Conservation (phyloP, 2,329 filamentous ascomycete genomes). For the Bipolaris bicolor region DNA sequence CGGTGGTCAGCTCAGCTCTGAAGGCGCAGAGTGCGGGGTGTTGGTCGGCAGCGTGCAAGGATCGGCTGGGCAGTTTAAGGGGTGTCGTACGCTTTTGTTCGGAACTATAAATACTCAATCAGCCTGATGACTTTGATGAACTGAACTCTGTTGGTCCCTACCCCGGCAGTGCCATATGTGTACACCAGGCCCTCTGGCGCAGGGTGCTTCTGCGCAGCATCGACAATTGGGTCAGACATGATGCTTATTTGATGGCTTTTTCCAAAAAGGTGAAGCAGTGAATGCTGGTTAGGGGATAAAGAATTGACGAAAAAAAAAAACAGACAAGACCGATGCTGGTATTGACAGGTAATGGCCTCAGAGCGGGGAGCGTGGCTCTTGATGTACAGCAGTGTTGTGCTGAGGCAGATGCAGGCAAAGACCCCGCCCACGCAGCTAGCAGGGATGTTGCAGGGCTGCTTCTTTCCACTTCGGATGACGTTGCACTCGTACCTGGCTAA, state of each 20-base stretch:
- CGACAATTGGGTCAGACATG: conserved; percentile 44
- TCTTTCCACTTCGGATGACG: conserved; percentile 28
- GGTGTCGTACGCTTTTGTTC: conserved; percentile 69
- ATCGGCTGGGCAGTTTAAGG: conserved; percentile 4
- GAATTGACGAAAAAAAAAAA: background rate
- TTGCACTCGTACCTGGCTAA: conserved; percentile 28
- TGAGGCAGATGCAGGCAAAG: conserved; percentile 13
- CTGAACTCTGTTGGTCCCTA: conserved; percentile 47
- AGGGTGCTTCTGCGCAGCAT: conserved; percentile 45
- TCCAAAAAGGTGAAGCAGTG: background rate
- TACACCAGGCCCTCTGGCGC: conserved; percentile 47
- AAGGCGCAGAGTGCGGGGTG: background rate
- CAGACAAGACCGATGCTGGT: conserved; percentile 2
- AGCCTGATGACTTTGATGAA: conserved; percentile 7
- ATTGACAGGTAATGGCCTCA: conserved; percentile 16
- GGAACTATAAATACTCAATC: conserved; percentile 58
- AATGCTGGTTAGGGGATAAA: background rate
- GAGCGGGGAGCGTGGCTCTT: conserved; percentile 6
- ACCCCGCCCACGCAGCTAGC: conserved; percentile 21
- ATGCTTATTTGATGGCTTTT: background rate
- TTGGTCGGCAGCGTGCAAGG: background rate
- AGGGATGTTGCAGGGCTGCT: conserved; percentile 28
- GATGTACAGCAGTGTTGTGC: conserved; percentile 14
- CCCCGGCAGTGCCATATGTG: conserved; percentile 53
- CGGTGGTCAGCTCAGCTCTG: conserved; percentile 42